These are phyloP conservation scores for Toxoplasma gondii DNA, from an alignment of 169 alveolate genomes.

Conservation along the genomic window DNA sequence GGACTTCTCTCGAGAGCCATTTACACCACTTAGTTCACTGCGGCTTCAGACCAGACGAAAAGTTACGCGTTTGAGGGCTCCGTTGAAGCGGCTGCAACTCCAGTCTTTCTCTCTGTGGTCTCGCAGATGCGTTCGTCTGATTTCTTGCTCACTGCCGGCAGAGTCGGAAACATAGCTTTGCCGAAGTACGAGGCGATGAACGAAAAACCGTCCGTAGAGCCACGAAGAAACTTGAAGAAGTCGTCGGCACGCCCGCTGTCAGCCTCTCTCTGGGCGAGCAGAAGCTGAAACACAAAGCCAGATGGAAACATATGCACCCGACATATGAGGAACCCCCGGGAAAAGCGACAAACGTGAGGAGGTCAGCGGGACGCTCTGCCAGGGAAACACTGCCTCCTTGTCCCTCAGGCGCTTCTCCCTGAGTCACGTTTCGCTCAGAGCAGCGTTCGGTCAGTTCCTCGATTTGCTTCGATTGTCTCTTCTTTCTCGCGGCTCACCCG, in stretches of 20 bases:
- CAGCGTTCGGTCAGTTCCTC: not conserved
- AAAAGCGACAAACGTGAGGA: not conserved
- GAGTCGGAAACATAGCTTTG: not conserved
- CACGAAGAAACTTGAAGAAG: constrained; percentile 71
- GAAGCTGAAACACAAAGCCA: constrained; percentile 50
- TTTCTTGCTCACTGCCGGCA: not conserved
- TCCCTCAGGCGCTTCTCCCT: not conserved
- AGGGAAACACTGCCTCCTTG: not conserved
- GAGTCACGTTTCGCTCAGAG: not conserved
- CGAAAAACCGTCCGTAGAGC: constrained; percentile 66
- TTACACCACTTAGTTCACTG: too few relatives aligned
- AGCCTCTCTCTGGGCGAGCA: constrained; percentile 65
- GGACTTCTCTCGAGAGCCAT: too few relatives aligned
- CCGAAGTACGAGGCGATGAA: constrained; percentile 65
- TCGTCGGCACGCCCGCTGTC: constrained; percentile 65
- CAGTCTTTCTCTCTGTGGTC: too few relatives aligned
- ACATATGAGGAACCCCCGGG: not conserved
- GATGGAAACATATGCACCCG: not conserved
- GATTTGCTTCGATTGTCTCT: not conserved
- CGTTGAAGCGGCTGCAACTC: too few relatives aligned
- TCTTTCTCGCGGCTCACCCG: constrained; percentile 30
- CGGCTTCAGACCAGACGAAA: too few relatives aligned
- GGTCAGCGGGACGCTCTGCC: too few relatives aligned
- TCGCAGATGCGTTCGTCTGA: not conserved
- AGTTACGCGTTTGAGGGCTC: too few relatives aligned